Conservation (phyloP, 352 stramenopile species). For the Blastocystis sp. region DNA sequence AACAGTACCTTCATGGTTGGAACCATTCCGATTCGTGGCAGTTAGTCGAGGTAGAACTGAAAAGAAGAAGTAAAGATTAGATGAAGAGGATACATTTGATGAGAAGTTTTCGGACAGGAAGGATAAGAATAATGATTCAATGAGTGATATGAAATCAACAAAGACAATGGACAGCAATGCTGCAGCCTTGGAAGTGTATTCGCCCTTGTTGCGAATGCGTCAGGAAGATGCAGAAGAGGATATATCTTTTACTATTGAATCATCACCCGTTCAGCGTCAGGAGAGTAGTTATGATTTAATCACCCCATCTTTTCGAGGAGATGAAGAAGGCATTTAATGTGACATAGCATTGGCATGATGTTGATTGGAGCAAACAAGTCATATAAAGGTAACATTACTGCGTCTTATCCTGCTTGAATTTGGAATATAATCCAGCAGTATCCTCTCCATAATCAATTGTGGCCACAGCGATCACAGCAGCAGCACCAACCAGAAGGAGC, state of each 20-base stretch:
- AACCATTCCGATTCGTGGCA: not conserved
- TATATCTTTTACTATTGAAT: not conserved
- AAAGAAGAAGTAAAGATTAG: not conserved
- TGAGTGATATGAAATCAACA: not conserved
- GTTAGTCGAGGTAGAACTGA: not conserved
- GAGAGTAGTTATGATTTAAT: not conserved
- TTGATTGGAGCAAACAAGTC: not conserved
- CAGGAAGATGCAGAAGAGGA: not conserved
- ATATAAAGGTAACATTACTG: conserved; percentile 51
- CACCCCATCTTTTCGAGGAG: conserved; percentile 1
- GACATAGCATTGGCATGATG: not conserved
- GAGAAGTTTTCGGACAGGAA: not conserved
- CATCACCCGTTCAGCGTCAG: not conserved
- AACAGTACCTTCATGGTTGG: not conserved
- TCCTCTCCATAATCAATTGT: conserved; percentile 59
- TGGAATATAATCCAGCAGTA: conserved; percentile 40
- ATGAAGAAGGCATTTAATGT: conserved; percentile 11
- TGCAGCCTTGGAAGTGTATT: not conserved
- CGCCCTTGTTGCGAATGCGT: not conserved
- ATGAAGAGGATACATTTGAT: not conserved
- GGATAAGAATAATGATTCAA: not conserved
- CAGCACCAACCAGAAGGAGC: not conserved
- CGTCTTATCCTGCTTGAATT: conserved; percentile 54
- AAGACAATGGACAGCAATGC: not conserved
- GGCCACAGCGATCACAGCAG: conserved; percentile 8